Evolutionary conservation across 2,329 filamentous ascomycete genomes (phyloP), one percentile per base, ranked within the genome.

Genomic region (Clarireedia paspali): DNA sequence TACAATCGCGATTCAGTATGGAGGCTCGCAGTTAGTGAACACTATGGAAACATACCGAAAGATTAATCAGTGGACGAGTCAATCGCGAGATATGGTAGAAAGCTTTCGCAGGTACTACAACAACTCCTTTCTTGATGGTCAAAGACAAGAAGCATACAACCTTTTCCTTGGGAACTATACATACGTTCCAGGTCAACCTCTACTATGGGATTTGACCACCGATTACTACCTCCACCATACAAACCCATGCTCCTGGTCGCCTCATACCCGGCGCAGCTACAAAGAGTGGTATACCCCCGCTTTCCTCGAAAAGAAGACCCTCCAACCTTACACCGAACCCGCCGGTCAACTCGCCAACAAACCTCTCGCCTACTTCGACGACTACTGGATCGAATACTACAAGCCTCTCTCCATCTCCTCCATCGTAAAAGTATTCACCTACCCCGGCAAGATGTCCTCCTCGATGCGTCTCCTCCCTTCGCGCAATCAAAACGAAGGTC

Each of bases 21-120:
- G 94, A 56, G 94, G 94, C 9, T 97, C 91, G 2, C 94, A 99
- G 71, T 80, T 99, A 0, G 94, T 99, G 65, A 99, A 99, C 70
- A 99, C 94, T 0, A 97, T 99, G 91, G 91, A 95, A 62, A 99
- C 94, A 4, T 99, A 99, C 70, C 88, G 94, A 56, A 97, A 97
- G 73, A 95, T 96, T 70, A 97, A 97, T 63, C 92, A 97, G 70
- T 99, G 94, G 94, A 95, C 91, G 24, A 96, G 90, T 65, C 91
- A 96, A 70, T 96, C 92, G 2, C 82, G 94, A 63, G 94, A 99
- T 70, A 97, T 99, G 92, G 91, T 99, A 23, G 94, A 99, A 73
- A 96, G 90, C 70, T 96, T 99, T 76, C 99, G 97, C 71, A 83
- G 94, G 27, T 99, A 97, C 71, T 99, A 99, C 72, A 96, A 97